Evolutionary conservation across 257 asterid genomes (phyloP), one percentile per base, ranked within the genome.

Genomic region (Fraxinus quadrangulata): DNA sequence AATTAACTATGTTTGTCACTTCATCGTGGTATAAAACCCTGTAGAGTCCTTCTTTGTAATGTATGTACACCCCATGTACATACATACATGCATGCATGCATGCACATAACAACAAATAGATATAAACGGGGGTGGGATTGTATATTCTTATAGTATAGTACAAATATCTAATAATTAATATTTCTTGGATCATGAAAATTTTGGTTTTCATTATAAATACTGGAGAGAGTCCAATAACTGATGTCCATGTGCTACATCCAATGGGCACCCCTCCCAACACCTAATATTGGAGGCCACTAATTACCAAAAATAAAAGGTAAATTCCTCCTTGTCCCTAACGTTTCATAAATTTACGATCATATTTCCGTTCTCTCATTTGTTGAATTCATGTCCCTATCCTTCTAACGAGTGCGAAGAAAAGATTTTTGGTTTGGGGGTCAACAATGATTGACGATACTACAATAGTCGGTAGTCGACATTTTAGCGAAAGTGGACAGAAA

Each of bases 231-330:
- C 82, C 79, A 73, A 75, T 84, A 86, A 78, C 76, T 75, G 69
- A 80, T 79, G 69, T 76, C 76, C 94, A 88, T 89, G 93, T 85
- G 87, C 86, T 70, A 79, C 61, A 78, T 78, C 78, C 69, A 45
- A 70, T 76, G 76, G 84, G 82, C 86, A 81, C 88, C 81, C 79
- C 82, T 37, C 42, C 83, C 88, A 67, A 82, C 40, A 66, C 40
- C 51, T 75, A 39, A 36, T 79, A 40, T 66, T 61, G 34, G 78
- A 68, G 67, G 85, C 81, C 59, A 24, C 77, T 51, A 34, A 39
- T 59, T 74, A 11, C 21, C n/a, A 75, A 28, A 11, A 54, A 8
- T 6, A 36, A 36, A 36, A 37, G 42, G 42, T 37, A 37, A 6
- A 7, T 37, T 37, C 40, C 10, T 36, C 2, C 10, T 33, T 0